phyloP scores from a whole-genome alignment of 176 grass and related monocot species.

The Pontederia paniculata region DNA sequence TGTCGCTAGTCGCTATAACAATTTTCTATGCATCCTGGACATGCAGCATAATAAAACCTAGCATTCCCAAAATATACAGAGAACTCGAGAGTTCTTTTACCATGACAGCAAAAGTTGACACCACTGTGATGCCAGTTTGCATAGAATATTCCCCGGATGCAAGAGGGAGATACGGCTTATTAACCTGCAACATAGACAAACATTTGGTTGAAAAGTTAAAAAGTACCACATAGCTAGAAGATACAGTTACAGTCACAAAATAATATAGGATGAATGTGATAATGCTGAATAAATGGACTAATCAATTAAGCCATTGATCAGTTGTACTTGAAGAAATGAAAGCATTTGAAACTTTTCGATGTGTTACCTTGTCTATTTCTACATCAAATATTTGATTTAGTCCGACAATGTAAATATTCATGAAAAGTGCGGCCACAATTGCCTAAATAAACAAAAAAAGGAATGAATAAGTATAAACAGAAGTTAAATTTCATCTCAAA shows the following conservation, averaged over 20 bases:
- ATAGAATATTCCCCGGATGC: slow-evolving; percentile 92
- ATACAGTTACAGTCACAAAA: no score
- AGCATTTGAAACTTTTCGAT: not conserved
- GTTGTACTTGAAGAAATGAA: not conserved
- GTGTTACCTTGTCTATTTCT: slow-evolving; percentile 88
- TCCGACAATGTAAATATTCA: slow-evolving; percentile 99
- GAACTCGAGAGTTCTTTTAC: not conserved
- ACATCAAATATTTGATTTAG: slow-evolving; percentile 91
- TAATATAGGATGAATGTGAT: no score
- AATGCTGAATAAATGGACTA: no score
- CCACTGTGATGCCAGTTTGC: slow-evolving; percentile 56
- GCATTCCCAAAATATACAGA: not conserved
- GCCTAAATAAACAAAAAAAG: slow-evolving; percentile 32
- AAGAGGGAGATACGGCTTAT: slow-evolving; percentile 89
- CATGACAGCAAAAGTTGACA: slow-evolving; percentile 60
- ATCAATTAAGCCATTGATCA: no score
- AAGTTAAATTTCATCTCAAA: slow-evolving; percentile 12
- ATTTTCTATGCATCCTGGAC: no score
- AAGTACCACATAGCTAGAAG: no score
- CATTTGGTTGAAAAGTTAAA: not conserved
- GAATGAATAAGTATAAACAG: slow-evolving; percentile 16
- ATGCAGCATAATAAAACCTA: not conserved
- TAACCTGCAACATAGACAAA: slow-evolving; percentile 41
- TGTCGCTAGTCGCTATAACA: no score
- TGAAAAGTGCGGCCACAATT: slow-evolving; percentile 57